These are phyloP conservation scores for Pythium vanterpoolii DNA, from an alignment of 352 stramenopile species.

Conservation along the genomic window DNA sequence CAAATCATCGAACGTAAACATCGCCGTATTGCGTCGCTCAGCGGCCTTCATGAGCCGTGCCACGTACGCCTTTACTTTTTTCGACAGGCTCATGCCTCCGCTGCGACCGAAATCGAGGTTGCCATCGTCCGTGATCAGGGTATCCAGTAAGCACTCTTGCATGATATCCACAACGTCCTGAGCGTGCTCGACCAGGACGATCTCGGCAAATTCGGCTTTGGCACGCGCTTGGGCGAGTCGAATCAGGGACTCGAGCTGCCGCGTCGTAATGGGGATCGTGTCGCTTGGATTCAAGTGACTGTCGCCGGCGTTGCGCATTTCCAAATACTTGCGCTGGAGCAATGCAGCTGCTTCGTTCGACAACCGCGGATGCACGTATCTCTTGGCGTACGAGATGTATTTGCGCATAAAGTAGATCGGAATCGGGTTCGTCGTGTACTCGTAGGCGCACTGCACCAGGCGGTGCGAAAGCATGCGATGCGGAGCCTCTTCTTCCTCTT, in stretches of 20 bases:
- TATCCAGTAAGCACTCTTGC: constrained; percentile 84
- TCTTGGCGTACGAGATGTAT: constrained; percentile 93
- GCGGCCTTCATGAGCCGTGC: constrained; percentile 41
- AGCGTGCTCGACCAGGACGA: constrained; percentile 90
- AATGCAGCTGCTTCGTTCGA: constrained; percentile 28
- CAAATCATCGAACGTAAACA: constrained; percentile 56
- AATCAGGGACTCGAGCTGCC: constrained; percentile 92
- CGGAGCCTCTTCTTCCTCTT: not conserved
- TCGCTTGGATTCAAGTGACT: constrained; percentile 26
- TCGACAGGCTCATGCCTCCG: constrained; percentile 32
- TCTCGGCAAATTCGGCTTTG: constrained; percentile 90
- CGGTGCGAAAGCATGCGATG: constrained; percentile 30
- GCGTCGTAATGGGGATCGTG: constrained; percentile 86
- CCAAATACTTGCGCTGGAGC: constrained; percentile 77
- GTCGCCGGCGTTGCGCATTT: constrained; percentile 51
- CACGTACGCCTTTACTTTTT: constrained; percentile 57
- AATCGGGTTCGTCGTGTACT: constrained; percentile 29
- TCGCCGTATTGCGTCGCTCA: constrained; percentile 27
- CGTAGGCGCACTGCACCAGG: constrained; percentile 24
- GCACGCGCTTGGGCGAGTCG: constrained; percentile 84
- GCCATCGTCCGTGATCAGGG: constrained; percentile 79
- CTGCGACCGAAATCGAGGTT: constrained; percentile 67
- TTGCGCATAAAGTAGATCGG: constrained; percentile 81
- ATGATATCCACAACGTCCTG: constrained; percentile 94
- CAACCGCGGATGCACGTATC: constrained; percentile 87